Percentiles rank a stretch among this genome's conserved stretches.
Conservation (phyloP, 2,329 filamentous ascomycete genomes). For the Biscogniauxia sp. region DNA sequence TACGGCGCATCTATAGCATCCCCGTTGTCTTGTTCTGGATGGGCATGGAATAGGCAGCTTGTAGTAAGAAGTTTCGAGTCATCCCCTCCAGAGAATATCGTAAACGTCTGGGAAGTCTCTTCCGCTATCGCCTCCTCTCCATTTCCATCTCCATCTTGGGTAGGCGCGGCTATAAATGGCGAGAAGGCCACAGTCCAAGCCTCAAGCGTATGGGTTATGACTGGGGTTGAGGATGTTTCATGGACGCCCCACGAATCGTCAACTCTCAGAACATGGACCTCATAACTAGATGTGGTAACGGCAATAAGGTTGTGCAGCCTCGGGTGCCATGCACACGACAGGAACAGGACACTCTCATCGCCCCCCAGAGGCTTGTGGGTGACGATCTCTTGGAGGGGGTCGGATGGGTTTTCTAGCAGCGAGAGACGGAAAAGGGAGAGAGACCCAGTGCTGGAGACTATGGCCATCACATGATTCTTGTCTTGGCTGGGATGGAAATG, state of each 20-base stretch:
- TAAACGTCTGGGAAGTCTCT: slow-evolving; percentile 27
- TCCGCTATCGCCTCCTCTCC: slow-evolving; percentile 1
- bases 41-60: slow-evolving; percentile 28
- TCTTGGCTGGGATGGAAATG: slow-evolving; percentile 65
- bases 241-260: slow-evolving; percentile 41
- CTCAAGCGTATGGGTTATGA: slow-evolving; percentile 58
- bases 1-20: slow-evolving; percentile 19
- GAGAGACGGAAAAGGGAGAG: slow-evolving; percentile 61
- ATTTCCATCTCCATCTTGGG: background rate
- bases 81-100: slow-evolving; percentile 71
- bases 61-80: slow-evolving; percentile 61
- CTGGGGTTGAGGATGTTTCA: slow-evolving; percentile 33
- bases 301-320: slow-evolving; percentile 53
- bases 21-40: slow-evolving; percentile 13
- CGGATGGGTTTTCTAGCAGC: slow-evolving; percentile 7
- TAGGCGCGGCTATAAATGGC: slow-evolving; percentile 20
- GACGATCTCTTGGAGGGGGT: slow-evolving; percentile 35
- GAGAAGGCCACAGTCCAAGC: slow-evolving; percentile 72
- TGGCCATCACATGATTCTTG: slow-evolving; percentile 58
- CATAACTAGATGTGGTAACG: slow-evolving; percentile 68
- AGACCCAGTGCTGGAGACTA: slow-evolving; percentile 74
- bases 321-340: slow-evolving; percentile 75
- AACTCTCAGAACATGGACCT: slow-evolving; percentile 55
- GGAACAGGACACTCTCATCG: slow-evolving; percentile 60
- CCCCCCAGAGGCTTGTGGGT: slow-evolving; percentile 49